Evolutionary conservation across 345 rosid species (phyloP).

Genomic region (Gossypium raimondii): DNA sequence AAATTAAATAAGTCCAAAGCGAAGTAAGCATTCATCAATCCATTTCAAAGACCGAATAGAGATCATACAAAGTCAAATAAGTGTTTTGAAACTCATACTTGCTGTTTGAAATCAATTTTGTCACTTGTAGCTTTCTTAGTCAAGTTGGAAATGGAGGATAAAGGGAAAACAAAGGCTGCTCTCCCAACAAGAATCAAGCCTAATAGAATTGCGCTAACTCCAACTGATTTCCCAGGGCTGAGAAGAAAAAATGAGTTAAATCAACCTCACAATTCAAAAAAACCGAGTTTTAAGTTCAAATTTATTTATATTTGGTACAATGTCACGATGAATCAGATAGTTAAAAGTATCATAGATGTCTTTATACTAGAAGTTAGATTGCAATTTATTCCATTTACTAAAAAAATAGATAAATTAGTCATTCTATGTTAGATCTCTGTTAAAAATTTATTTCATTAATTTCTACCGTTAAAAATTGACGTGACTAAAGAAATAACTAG

Average conservation of each 20-base stretch:
- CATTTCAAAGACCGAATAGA: neutral
- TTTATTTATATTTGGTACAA: too few species aligned
- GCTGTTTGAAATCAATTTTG: conserved; percentile 59
- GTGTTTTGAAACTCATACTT: conserved; percentile 36
- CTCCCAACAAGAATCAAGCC: conserved; percentile 80
- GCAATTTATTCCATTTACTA: too few species aligned
- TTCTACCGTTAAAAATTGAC: too few species aligned
- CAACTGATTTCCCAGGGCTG: conserved; percentile 78
- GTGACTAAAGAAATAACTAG: too few species aligned
- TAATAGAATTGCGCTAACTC: conserved; percentile 69
- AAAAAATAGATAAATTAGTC: too few species aligned
- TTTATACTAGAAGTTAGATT: too few species aligned
- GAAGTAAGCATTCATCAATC: conserved; percentile 7
- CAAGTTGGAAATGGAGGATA: conserved; percentile 81
- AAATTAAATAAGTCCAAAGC: neutral
- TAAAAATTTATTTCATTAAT: too few species aligned
- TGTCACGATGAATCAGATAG: too few species aligned
- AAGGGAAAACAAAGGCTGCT: conserved; percentile 83
- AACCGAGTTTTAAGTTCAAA: neutral
- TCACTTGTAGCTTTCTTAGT: conserved; percentile 55
- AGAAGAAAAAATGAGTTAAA: conserved; percentile 16
- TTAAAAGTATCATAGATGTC: too few species aligned
- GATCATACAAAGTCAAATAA: neutral
- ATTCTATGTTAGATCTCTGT: too few species aligned
- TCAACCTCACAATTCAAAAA: neutral